Evolutionary conservation across 257 asterid species (phyloP), one percentile per base, ranked within the genome.

Genomic region (Capsicum baccatum): DNA sequence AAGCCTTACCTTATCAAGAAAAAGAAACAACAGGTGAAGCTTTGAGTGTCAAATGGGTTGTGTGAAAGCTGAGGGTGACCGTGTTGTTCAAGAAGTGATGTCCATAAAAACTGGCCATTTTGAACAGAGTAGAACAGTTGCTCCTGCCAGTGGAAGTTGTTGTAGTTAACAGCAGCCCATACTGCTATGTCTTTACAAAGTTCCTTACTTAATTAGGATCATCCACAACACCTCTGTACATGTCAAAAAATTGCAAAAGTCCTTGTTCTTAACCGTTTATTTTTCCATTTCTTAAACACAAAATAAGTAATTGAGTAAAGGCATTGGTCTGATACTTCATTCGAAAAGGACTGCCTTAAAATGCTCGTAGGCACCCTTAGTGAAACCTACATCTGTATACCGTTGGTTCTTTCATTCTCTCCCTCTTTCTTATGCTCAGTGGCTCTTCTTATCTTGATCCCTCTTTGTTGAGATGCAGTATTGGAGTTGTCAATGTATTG

Each of bases 41-140:
- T 74, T 50, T 6, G 17, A 48, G 44, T 50, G 42, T 48, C 21
- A 44, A 78, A 57, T 63, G 86, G 86, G 78, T 63, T 2, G 19
- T 35, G 54, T 35, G 54, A 47, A 86, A 83, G 54, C 64, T 79
- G 83, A 52, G 82, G 80, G 54, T 79, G 80, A 66, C 78, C 84
- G 52, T 60, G 64, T 79, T 35, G 39, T 79, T 42, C 86, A 69
- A 8, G 83, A 63, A 71, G 85, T 60, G 78, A 55, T 37, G 56
- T 14, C 21, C 5, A 71, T 62, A 69, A 83, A 71, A 14, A 2
- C 17, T 58, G 63, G 81, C 74, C 60, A 74, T 37, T 67, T 64
- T 63, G 59, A 37, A 33, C 79, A 80, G 58, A 55, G 9, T 44
- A 70, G 37, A 81, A 52, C 54, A 42, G 48, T 52, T 6, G 67